Evolutionary conservation across 2,329 filamentous ascomycete species (phyloP), one percentile per base, ranked within the genome.

Genomic region (Ascochyta lentis): DNA sequence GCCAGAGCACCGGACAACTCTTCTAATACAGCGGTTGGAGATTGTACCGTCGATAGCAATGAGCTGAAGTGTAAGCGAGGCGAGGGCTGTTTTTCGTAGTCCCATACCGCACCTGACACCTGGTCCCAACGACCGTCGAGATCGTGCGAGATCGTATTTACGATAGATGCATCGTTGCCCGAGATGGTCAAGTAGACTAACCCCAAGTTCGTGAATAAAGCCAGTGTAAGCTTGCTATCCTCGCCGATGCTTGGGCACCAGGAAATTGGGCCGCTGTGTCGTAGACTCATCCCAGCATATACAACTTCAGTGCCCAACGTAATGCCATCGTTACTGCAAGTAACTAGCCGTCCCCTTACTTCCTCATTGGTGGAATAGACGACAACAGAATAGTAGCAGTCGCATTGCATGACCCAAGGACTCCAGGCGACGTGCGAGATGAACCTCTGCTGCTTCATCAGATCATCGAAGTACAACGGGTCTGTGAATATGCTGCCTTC

Each of bases 71-170:
- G 76, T 5, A 78, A 43, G 26, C 61, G 60, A 31, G 63, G 54
- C 8, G 46, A 48, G 16, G 40, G 22, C 3, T 63, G 47, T 29
- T 47, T 54, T 60, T 52, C 63, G 8, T 61, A 57, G 35, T 78
- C 64, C 61, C 78, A 78, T 40, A 61, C 49, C 33, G 58, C 59
- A 13, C 74, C 76, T 12, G 77, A 72, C 3, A 78, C 58, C 9
- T 68, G 54, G 50, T 80, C 77, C 76, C 77, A 79, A n/a, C 75
- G 69, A n/a, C 63, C 70, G 45, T 79, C 75, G 2, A 79, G 69
- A 46, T 76, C 61, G 49, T 76, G 75, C 3, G 53, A 62, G 22
- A 44, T 45, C 15, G 54, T 49, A 2, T 60, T 49, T 2, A 69
- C 42, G 3, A 69, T 63, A 1, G 62, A 66, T 9, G 63, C 69